phyloP scores from a whole-genome alignment of 345 rosid species.

The Gossypium anomalum region DNA sequence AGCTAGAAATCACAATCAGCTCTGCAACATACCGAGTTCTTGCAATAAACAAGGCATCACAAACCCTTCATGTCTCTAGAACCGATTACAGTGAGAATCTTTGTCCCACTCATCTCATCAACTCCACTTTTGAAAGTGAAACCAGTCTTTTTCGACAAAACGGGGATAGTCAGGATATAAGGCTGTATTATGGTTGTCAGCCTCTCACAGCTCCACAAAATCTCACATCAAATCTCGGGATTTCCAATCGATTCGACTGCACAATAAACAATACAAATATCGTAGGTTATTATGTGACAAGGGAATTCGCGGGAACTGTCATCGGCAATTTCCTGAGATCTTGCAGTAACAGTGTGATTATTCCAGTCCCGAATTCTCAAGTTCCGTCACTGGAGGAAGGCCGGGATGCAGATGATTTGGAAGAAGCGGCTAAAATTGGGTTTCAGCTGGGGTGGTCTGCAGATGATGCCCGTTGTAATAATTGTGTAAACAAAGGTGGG shows the following conservation, averaged over 20 bases:
- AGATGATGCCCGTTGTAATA: constrained; percentile 14
- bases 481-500: constrained; percentile 19
- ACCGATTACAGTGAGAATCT: constrained; percentile 11
- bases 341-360: constrained; percentile 15
- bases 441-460: constrained; percentile 25
- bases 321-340: rapidly evolving
- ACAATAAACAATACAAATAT: neutral
- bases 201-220: neutral
- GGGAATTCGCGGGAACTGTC: neutral
- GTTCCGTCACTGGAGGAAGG: rapidly evolving
- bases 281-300: constrained; percentile 7
- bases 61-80: constrained; percentile 24
- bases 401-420: neutral
- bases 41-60: rapidly evolving
- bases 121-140: constrained; percentile 5
- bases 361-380: constrained; percentile 1
- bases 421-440: constrained; percentile 18
- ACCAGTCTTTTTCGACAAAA: neutral
- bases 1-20: constrained; percentile 21
- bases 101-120: constrained; percentile 14
- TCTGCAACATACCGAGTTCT: constrained; percentile 26
- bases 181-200: constrained; percentile 26
- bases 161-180: neutral
- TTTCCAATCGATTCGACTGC: constrained; percentile 12
- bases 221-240: neutral